phyloP scores from a whole-genome alignment of 768 basidiomycete species.

The Kockovaella imperatae region DNA sequence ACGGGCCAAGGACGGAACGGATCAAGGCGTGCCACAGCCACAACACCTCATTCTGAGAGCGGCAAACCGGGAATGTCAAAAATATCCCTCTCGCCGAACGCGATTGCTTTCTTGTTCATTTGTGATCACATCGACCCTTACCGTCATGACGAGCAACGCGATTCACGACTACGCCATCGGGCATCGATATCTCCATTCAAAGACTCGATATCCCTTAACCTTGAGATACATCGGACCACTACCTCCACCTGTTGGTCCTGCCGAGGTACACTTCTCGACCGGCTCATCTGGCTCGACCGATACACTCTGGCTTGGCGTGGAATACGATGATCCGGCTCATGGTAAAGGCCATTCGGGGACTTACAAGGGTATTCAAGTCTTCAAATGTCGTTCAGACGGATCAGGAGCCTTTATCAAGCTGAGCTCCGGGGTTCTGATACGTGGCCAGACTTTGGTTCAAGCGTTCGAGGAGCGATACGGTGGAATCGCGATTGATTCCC shows the following conservation, averaged over 20 bases:
- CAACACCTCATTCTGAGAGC: too few species aligned
- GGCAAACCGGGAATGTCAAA: too few species aligned
- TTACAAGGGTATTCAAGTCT: constrained; percentile 71
- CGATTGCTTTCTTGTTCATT: too few species aligned
- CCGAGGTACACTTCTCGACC: neutral
- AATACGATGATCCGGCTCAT: constrained; percentile 80
- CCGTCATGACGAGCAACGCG: neutral
- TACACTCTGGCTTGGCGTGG: constrained; percentile 78
- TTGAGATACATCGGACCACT: constrained; percentile 32
- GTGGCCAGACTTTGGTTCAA: constrained; percentile 56
- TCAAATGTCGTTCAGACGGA: constrained; percentile 45
- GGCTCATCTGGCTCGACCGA: neutral
- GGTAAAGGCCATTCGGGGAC: constrained; percentile 76
- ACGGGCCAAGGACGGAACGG: too few species aligned
- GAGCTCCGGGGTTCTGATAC: constrained; percentile 5
- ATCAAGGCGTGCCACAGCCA: too few species aligned
- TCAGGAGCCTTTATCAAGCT: constrained; percentile 34
- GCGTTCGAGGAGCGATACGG: constrained; percentile 69
- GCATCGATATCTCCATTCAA: constrained; percentile 28
- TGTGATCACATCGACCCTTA: too few species aligned
- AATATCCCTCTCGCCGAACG: too few species aligned
- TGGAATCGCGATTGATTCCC: neutral
- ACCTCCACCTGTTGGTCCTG: neutral
- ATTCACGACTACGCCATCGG: constrained; percentile 5
- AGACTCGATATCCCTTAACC: constrained; percentile 23